phyloP scores from a whole-genome alignment of 441 rosid species.

The Eutrema salsugineum region DNA sequence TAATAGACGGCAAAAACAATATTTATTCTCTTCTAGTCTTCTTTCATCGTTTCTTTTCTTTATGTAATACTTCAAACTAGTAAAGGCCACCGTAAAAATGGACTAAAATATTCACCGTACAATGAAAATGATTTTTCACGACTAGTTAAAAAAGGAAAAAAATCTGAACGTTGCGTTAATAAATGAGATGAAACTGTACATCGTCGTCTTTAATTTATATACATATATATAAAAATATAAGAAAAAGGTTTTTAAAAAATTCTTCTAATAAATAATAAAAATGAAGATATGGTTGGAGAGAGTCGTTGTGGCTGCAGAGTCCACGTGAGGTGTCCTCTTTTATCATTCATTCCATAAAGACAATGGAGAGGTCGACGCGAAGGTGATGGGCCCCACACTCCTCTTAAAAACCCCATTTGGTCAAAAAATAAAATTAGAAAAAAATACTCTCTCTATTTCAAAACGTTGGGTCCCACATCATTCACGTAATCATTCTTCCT shows the following conservation, averaged over 20 bases:
- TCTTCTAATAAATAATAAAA: neutral
- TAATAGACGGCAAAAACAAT: neutral
- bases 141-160: constrained; percentile 30
- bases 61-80: neutral
- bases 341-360: constrained; percentile 37
- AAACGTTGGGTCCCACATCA: constrained; percentile 25
- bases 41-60: neutral
- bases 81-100: constrained; percentile 12
- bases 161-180: constrained; percentile 28
- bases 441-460: constrained; percentile 13
- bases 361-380: constrained; percentile 34
- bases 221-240: neutral
- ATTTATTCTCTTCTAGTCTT: neutral
- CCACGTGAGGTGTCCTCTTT: constrained; percentile 42
- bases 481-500: constrained; percentile 36
- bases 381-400: constrained; percentile 22
- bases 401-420: constrained; percentile 19
- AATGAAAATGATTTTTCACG: constrained; percentile 21
- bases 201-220: neutral
- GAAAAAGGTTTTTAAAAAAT: neutral
- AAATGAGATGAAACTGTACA: constrained; percentile 24
- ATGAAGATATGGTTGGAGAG: constrained; percentile 30
- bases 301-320: constrained; percentile 37
- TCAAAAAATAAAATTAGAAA: constrained; percentile 1
- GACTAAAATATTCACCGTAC: constrained; percentile 28